Percentiles rank a stretch among this genome's conserved stretches.
Evolutionary conservation across 2,329 filamentous ascomycete species (phyloP).

Genomic region (Harringtonia aguacate): DNA sequence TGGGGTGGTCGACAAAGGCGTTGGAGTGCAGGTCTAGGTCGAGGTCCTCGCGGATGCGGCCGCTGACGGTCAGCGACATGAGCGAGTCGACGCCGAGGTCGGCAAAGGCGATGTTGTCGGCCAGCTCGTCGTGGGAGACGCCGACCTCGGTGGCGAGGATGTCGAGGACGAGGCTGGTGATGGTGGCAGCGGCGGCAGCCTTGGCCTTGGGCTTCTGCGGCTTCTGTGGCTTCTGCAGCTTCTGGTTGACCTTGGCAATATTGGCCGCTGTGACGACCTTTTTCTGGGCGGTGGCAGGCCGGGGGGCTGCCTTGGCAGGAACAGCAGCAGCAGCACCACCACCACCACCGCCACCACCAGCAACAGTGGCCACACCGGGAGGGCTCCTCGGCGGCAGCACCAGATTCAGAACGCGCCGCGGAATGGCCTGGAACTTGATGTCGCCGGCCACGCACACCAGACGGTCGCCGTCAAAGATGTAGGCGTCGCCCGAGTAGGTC

Average conservation of each 20-base stretch:
- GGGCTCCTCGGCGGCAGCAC: conserved; percentile 51
- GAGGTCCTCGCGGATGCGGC: conserved; percentile 46
- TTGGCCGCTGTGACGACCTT: conserved; percentile 34
- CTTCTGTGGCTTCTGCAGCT: conserved; percentile 19
- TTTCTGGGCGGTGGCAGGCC: conserved; percentile 4
- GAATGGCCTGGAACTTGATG: conserved; percentile 57
- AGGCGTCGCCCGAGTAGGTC: conserved; percentile 42
- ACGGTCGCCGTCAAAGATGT: conserved; percentile 40
- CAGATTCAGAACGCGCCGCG: conserved; percentile 54
- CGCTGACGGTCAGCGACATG: conserved; percentile 47
- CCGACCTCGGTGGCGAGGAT: conserved; percentile 48
- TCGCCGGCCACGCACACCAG: conserved; percentile 39
- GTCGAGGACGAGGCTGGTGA: conserved; percentile 35
- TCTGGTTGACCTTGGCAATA: conserved; percentile 38
- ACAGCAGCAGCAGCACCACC: conserved; percentile 17
- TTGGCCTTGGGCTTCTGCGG: too few species aligned
- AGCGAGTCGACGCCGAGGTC: conserved; percentile 52
- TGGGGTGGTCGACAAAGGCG: conserved; percentile 42
- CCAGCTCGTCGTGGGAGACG: conserved; percentile 41
- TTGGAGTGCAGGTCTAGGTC: conserved; percentile 42
- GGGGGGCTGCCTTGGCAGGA: conserved; percentile 22
- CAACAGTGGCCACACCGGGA: too few species aligned
- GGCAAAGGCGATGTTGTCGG: conserved; percentile 43
- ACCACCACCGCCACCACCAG: too few species aligned
- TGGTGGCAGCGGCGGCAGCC: conserved; percentile 4